A percentile compares a stretch with the other conserved stretches of the same genome.
Evolutionary conservation across 164 flowering plant genomes (phyloP).

Genomic region (Echeveria elegans): DNA sequence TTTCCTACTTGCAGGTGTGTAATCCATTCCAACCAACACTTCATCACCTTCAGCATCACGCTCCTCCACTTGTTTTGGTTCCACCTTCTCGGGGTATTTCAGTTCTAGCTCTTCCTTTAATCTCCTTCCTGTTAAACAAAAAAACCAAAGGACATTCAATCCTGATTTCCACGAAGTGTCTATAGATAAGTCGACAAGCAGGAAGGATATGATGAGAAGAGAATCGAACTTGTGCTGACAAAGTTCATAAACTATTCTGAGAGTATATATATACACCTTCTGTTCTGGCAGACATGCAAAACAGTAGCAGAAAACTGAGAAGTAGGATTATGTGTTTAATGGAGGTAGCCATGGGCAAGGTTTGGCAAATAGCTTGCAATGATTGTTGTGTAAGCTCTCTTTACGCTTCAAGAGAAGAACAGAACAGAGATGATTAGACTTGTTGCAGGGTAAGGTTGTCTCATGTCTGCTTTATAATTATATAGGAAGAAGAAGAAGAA

Average conservation of each 20-base stretch:
- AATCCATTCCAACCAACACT: slow-evolving; percentile 1
- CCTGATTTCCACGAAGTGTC: background rate
- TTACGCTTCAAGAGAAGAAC: background rate
- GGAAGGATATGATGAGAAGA: background rate
- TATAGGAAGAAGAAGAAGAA: background rate
- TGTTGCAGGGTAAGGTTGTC: slow-evolving; percentile 4
- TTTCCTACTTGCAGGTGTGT: slow-evolving; percentile 8
- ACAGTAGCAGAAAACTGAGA: slow-evolving; percentile 1
- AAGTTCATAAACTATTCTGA: background rate
- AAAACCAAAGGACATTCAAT: background rate
- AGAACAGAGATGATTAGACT: slow-evolving; percentile 5
- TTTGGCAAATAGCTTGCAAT: slow-evolving; percentile 3
- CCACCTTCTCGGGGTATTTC: background rate
- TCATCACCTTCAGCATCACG: background rate
- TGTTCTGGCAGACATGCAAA: background rate
- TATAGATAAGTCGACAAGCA: background rate
- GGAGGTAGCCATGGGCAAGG: background rate
- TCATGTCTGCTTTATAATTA: background rate
- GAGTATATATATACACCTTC: background rate
- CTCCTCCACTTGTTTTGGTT: slow-evolving; percentile 1
- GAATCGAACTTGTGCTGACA: background rate
- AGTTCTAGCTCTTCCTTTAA: background rate
- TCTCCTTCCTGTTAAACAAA: background rate
- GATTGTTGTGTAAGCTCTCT: background rate
- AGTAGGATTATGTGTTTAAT: background rate